Evolutionary conservation across 768 basidiomycete genomes (phyloP).

Genomic region (Xerocomellus dryophilus): DNA sequence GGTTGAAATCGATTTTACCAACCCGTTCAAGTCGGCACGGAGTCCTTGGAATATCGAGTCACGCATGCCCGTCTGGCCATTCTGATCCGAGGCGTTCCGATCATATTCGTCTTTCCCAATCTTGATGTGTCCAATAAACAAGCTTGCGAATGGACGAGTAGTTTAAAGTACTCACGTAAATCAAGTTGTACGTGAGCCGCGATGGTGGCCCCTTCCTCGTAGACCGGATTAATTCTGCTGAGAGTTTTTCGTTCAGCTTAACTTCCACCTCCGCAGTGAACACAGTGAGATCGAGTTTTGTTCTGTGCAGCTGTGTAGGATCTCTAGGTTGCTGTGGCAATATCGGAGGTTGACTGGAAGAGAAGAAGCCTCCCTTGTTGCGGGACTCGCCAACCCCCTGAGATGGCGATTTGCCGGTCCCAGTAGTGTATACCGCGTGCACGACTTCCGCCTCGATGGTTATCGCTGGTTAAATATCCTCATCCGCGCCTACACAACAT

Average conservation of each 20-base stretch:
- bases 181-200: neutral
- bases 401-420: too few species aligned
- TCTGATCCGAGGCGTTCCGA: neutral
- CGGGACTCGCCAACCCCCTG: slow-evolving; percentile 32
- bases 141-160: neutral
- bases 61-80: neutral
- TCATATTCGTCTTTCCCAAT: slow-evolving; percentile 8
- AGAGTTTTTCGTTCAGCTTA: neutral
- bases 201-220: slow-evolving; percentile 4
- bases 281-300: slow-evolving; percentile 24
- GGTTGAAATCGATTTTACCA: neutral
- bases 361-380: neutral
- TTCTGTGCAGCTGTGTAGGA: too few species aligned
- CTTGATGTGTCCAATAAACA: neutral
- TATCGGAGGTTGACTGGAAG: neutral
- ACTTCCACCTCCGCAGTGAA: slow-evolving; percentile 21
- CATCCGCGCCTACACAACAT: too few species aligned
- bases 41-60: slow-evolving; percentile 7
- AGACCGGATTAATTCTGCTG: neutral
- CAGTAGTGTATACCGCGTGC: too few species aligned
- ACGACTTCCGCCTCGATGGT: slow-evolving; percentile 70
- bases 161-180: neutral
- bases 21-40: slow-evolving; percentile 9
- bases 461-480: slow-evolving; percentile 44
- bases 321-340: neutral